These are phyloP conservation scores for Pseudognaphalium luteoalbum DNA, from an alignment of 129 eudicot genomes.

Conservation along the genomic window DNA sequence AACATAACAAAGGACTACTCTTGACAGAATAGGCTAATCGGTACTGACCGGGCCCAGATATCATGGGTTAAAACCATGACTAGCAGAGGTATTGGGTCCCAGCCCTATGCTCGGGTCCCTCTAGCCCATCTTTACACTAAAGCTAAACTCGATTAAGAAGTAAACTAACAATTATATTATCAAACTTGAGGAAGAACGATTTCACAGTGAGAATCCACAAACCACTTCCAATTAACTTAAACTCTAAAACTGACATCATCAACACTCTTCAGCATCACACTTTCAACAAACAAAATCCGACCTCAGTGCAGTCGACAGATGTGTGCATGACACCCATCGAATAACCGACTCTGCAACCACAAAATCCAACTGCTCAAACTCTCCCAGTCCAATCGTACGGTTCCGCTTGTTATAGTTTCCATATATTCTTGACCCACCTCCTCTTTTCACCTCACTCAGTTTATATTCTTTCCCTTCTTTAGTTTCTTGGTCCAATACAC, in stretches of 20 bases:
- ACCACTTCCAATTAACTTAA: constrained; percentile 15
- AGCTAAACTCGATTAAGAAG: not conserved
- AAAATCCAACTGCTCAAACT: constrained; percentile 65
- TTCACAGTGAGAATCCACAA: constrained; percentile 11
- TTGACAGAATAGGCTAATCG: not conserved
- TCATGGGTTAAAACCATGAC: constrained; percentile 12
- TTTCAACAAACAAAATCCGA: constrained; percentile 44
- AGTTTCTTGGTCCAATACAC: constrained; percentile 25
- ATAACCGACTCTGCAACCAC: constrained; percentile 77
- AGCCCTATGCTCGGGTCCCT: not conserved
- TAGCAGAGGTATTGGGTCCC: not conserved
- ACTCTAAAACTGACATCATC: not conserved
- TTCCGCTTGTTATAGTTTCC: constrained; percentile 73
- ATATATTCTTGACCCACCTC: constrained; percentile 35
- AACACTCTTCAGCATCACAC: constrained; percentile 19
- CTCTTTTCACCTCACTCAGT: constrained; percentile 44
- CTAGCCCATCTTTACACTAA: constrained; percentile 12
- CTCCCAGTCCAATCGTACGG: constrained; percentile 84
- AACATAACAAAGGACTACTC: not conserved
- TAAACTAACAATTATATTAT: constrained; percentile 14
- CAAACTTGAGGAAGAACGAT: not conserved
- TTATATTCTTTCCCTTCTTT: constrained; percentile 31
- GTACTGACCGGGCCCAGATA: not conserved
- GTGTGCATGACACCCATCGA: constrained; percentile 87
- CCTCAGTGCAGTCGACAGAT: constrained; percentile 65